These are phyloP conservation scores for Neurospora sp. DNA, from an alignment of 495 filamentous ascomycete genomes.

Conservation along the genomic window DNA sequence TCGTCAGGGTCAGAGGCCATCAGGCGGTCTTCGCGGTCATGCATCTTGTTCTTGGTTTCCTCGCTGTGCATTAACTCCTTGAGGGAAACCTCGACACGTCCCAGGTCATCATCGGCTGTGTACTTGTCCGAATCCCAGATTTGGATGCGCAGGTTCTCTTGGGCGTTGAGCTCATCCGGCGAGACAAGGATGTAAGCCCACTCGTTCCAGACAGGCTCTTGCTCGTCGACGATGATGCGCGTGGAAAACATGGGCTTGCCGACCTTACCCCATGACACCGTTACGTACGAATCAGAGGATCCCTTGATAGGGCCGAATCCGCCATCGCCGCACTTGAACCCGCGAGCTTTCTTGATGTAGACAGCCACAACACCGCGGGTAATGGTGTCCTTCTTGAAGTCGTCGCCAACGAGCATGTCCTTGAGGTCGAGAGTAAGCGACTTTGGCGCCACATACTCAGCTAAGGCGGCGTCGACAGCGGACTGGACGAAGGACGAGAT, in stretches of 20 bases:
- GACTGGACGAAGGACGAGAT: conserved; percentile 66
- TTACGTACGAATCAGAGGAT: conserved; percentile 58
- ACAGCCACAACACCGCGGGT: conserved; percentile 56
- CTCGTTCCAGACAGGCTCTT: conserved; percentile 61
- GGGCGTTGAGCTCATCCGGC: conserved; percentile 59
- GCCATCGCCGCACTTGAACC: conserved; percentile 58
- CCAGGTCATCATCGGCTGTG: conserved; percentile 64
- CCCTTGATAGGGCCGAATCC: conserved; percentile 46
- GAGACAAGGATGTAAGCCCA: conserved; percentile 54
- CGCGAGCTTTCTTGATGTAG: conserved; percentile 49
- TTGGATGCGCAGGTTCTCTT: conserved; percentile 56
- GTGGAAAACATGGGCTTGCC: conserved; percentile 56
- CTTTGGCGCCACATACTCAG: conserved; percentile 65
- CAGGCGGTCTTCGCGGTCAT: conserved; percentile 49
- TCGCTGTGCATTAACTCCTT: conserved; percentile 50
- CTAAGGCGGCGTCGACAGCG: conserved; percentile 58
- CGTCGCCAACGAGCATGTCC: conserved; percentile 64
- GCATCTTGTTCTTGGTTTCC: conserved; percentile 44
- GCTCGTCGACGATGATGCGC: conserved; percentile 51
- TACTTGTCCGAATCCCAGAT: conserved; percentile 63
- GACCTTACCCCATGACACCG: conserved; percentile 65
- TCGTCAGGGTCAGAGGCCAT: conserved; percentile 49
- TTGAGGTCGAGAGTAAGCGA: conserved; percentile 61
- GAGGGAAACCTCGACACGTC: conserved; percentile 55
- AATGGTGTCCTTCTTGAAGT: conserved; percentile 63